phyloP scores from a whole-genome alignment of 1,139 yeast genomes.

The Taiozyma sp. region DNA sequence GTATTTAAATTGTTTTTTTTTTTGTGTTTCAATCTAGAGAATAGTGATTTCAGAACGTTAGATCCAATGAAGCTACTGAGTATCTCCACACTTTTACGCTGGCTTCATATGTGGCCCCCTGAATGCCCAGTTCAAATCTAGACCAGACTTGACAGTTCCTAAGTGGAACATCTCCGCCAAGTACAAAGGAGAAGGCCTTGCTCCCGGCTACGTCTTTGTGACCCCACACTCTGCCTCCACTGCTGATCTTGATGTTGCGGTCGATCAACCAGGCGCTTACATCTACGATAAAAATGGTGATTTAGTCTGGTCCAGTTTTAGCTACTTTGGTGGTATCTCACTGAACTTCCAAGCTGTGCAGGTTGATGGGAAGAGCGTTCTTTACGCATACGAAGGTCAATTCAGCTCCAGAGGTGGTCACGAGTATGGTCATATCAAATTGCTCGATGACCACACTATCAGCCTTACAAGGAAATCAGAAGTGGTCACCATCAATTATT shows the following conservation, averaged over 20 bases:
- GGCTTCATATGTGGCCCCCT: constrained; percentile 13
- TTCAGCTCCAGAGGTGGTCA: constrained; percentile 33
- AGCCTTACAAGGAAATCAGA: constrained; percentile 28
- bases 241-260: constrained; percentile 24
- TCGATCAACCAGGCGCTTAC: constrained; percentile 31
- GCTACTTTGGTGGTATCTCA: constrained; percentile 31
- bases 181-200: constrained; percentile 13
- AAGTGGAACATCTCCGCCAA: constrained; percentile 29
- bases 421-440: constrained; percentile 35
- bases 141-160: constrained; percentile 35
- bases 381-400: constrained; percentile 33
- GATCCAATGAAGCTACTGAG: background rate
- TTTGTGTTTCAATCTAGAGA: too few species aligned
- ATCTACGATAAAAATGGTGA: constrained; percentile 32
- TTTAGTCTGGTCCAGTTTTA: constrained; percentile 34
- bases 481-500: constrained; percentile 30
- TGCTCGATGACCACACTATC: constrained; percentile 29
- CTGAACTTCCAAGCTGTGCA: constrained; percentile 32
- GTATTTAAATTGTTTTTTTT: too few species aligned
- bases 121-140: constrained; percentile 31
- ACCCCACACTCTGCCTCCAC: constrained; percentile 30
- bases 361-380: constrained; percentile 26
- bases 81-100: background rate
- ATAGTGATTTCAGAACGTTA: background rate
- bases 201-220: constrained; percentile 31